Evolutionary conservation across 1,284 basidiomycete species (phyloP), one percentile per base, ranked within the genome.

Genomic region (Boletus sp.): DNA sequence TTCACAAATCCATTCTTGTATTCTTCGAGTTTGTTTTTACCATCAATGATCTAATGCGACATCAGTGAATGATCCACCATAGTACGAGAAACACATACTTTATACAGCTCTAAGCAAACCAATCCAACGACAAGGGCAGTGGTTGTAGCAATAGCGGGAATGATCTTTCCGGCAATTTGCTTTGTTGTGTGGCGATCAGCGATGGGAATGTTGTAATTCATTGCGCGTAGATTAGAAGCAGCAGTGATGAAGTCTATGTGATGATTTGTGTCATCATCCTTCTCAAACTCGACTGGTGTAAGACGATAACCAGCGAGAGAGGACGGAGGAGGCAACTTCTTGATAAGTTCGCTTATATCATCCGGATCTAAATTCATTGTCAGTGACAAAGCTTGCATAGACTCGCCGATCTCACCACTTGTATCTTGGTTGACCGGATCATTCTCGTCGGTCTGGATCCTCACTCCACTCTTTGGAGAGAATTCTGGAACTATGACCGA

Each of bases 1-100:
- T 99, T 99, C 61, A 99, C 83, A 69, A 99, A 99, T 35, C 93
- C 93, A 62, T 99, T 99, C 79, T 97, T 98, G 80, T 93, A 99
- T 48, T 89, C 81, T 59, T 99, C 96, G 10, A 98, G 75, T 62
- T 91, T 88, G 62, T 76, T 82, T 80, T 98, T 98, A 54, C 87
- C 87, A 67, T 97, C 96, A 58, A 99, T 94, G 67, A 99, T 78
- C 92, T 93, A 4, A 50, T 25, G 16, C 6, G n/a, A 49, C 27
- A 46, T 53, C 26, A 51, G 42, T 23, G 20, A 13, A 34, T 29
- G 35, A 34, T 34, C 16, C 16, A 19, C 12, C 33, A 34, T 22
- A 13, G 35, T 7, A 40, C 13, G 6, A 8, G 26, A 34, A 33
- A 36, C 19, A 54, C 69, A 34, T 56, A 86, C 89, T 81, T 98